Conservation (phyloP, 371 early-diverging fungal species). For the Mortierella sp. region DNA sequence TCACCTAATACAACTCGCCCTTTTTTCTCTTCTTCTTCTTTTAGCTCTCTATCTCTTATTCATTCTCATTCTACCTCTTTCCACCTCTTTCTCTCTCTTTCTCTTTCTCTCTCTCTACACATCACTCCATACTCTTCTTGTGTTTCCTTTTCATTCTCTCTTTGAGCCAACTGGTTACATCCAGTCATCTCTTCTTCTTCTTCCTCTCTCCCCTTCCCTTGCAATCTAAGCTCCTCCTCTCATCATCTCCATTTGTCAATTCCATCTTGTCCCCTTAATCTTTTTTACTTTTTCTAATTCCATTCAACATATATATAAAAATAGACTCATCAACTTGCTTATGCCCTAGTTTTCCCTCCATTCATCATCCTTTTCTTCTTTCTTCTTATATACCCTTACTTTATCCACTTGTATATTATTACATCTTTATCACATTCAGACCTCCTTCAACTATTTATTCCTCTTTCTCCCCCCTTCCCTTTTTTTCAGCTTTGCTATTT, state of each 20-base stretch:
- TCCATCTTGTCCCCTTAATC: too few species aligned
- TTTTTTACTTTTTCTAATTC: too few species aligned
- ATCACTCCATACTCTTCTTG: background rate
- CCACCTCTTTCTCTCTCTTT: background rate
- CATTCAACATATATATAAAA: too few species aligned
- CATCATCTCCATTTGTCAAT: too few species aligned
- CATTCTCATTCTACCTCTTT: background rate
- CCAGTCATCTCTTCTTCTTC: background rate
- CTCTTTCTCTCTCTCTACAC: constrained; percentile 1
- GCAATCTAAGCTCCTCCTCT: too few species aligned
- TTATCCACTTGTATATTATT: background rate
- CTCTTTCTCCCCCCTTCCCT: background rate
- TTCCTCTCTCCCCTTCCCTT: too few species aligned
- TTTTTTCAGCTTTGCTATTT: background rate
- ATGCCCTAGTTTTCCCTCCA: too few species aligned
- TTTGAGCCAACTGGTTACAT: background rate
- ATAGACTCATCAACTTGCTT: too few species aligned
- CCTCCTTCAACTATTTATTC: background rate
- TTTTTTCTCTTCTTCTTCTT: too few species aligned
- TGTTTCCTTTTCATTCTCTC: background rate
- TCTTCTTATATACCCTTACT: background rate
- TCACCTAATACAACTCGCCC: too few species aligned
- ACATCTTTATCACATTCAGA: too few species aligned
- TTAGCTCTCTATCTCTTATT: background rate
- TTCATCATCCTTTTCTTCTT: background rate